Conservation (phyloP, 768 basidiomycete genomes). For the Solioccasus polychromus region DNA sequence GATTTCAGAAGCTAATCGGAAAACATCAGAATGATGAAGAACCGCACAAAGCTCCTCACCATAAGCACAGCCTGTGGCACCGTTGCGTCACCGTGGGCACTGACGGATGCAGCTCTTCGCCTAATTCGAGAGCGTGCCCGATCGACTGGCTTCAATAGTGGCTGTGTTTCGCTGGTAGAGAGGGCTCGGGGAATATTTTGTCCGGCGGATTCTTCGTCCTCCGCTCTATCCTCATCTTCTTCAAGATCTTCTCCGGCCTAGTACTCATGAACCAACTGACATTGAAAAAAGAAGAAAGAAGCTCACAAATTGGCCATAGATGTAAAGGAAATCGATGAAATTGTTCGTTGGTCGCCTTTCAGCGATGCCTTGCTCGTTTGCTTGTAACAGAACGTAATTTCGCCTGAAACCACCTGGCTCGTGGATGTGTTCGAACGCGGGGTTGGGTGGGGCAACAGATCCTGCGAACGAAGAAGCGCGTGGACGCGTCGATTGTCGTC, state of each 20-base stretch:
- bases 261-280: conserved; percentile 4
- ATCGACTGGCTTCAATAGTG: conserved; percentile 44
- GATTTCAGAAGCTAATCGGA: conserved; percentile 76
- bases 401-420: conserved; percentile 94
- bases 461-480: conserved; percentile 73
- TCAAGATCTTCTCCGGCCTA: conserved; percentile 91
- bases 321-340: conserved; percentile 91
- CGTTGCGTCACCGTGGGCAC: conserved; percentile 79
- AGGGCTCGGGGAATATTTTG: conserved; percentile 13
- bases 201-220: conserved; percentile 50
- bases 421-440: conserved; percentile 89
- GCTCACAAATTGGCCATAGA: conserved; percentile 96
- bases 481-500: conserved; percentile 54
- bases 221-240: conserved; percentile 72
- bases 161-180: conserved; percentile 46
- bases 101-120: conserved; percentile 54
- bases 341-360: conserved; percentile 70
- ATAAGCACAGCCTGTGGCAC: conserved; percentile 91
- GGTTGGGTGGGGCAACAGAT: conserved; percentile 51
- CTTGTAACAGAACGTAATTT: conserved; percentile 76
- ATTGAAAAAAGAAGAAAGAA: background rate
- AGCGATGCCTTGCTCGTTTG: conserved; percentile 61
- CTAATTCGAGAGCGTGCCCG: conserved; percentile 52
- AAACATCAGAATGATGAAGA: background rate
- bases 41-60: conserved; percentile 45